Percentiles rank a stretch among this genome's conserved stretches.
phyloP scores from a whole-genome alignment of 225 moss, liverwort and hornwort species.

The Neckera pumila region DNA sequence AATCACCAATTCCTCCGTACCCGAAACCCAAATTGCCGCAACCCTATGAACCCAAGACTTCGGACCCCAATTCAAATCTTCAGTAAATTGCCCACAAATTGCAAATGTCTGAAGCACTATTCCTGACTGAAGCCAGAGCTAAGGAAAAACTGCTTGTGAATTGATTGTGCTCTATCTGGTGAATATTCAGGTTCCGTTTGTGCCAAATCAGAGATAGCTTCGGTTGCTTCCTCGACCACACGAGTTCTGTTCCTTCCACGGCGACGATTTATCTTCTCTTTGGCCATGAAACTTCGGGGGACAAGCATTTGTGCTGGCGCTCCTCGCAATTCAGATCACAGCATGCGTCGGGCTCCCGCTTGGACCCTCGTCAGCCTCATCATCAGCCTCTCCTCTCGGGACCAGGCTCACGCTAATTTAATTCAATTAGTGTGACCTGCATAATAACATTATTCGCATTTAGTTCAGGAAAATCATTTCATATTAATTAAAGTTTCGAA shows the following conservation, averaged over 20 bases:
- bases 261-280: background rate
- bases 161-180: background rate
- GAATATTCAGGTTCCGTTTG: background rate
- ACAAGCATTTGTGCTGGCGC: background rate
- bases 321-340: background rate
- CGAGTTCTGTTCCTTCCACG: background rate
- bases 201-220: background rate
- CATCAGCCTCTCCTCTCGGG: background rate
- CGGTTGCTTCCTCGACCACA: slow-evolving; percentile 13
- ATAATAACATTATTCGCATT: background rate
- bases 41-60: background rate
- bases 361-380: background rate
- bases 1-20: background rate
- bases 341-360: background rate
- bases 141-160: background rate
- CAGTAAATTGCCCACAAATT: background rate
- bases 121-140: background rate
- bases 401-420: background rate
- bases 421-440: background rate
- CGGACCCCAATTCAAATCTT: background rate
- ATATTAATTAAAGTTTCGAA: background rate
- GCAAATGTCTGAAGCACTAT: background rate
- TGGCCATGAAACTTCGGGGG: background rate
- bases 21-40: background rate
- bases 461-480: background rate